These are phyloP conservation scores for Rosellinia necatrix DNA, from an alignment of 2,329 filamentous ascomycete species.

Conservation along the genomic window DNA sequence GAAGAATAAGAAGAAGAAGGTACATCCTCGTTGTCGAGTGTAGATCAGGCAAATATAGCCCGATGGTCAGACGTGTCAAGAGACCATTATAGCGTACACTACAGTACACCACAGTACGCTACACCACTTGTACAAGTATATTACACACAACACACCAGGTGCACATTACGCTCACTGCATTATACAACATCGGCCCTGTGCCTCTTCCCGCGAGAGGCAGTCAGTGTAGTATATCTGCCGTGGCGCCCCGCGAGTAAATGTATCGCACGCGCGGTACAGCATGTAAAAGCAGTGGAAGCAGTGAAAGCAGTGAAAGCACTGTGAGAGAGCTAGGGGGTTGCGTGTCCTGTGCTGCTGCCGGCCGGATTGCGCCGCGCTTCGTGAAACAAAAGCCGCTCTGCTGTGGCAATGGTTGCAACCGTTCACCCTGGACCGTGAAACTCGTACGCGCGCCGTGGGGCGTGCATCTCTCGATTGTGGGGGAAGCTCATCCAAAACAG, in stretches of 20 bases:
- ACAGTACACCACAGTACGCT: too few relatives aligned
- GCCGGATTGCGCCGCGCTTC: slow-evolving; percentile 26
- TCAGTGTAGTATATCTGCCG: too few relatives aligned
- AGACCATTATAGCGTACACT: too few relatives aligned
- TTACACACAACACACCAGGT: too few relatives aligned
- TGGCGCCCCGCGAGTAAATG: too few relatives aligned
- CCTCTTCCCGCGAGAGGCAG: too few relatives aligned
- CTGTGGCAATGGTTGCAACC: slow-evolving; percentile 1
- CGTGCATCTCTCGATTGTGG: slow-evolving; percentile 7
- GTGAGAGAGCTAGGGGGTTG: not conserved
- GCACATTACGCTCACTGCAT: too few relatives aligned
- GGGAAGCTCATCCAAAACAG: not conserved
- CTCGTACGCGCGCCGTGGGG: slow-evolving; percentile 9
- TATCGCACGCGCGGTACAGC: too few relatives aligned
- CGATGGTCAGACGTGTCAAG: slow-evolving; percentile 13
- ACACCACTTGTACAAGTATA: too few relatives aligned
- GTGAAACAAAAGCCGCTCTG: slow-evolving; percentile 17
- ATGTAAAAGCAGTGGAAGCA: too few relatives aligned
- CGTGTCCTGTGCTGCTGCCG: slow-evolving; percentile 8
- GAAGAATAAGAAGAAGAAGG: too few relatives aligned
- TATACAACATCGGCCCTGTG: slow-evolving; percentile 1
- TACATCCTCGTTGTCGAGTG: not conserved
- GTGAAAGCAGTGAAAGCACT: too few relatives aligned
- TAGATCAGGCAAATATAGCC: slow-evolving; percentile 13
- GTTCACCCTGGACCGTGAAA: slow-evolving; percentile 4